Conservation (phyloP, 371 early-diverging fungal genomes). For the Amoeboradix gromovi region DNA sequence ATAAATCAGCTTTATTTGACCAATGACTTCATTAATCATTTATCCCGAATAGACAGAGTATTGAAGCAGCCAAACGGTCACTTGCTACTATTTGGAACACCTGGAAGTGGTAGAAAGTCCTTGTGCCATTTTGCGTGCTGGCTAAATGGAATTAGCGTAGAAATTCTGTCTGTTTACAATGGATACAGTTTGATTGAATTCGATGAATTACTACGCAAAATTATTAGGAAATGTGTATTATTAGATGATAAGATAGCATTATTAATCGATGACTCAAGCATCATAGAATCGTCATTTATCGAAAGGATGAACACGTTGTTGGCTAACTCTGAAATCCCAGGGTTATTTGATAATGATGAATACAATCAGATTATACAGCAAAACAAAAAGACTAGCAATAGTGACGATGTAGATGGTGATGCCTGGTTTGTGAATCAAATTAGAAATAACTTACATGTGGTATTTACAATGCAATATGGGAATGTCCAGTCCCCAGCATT, state of each 20-base stretch:
- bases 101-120: slow-evolving; percentile 57
- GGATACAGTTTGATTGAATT: slow-evolving; percentile 84
- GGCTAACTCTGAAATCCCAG: slow-evolving; percentile 93
- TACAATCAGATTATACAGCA: slow-evolving; percentile 64
- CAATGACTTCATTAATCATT: slow-evolving; percentile 87
- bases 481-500: slow-evolving; percentile 92
- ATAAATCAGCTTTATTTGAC: slow-evolving; percentile 82
- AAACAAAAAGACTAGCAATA: slow-evolving; percentile 72
- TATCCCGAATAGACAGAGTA: slow-evolving; percentile 87
- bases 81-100: slow-evolving; percentile 50
- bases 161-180: slow-evolving; percentile 85
- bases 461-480: slow-evolving; percentile 97
- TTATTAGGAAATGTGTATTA: slow-evolving; percentile 72
- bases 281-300: slow-evolving; percentile 76
- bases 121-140: slow-evolving; percentile 89
- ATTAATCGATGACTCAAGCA: slow-evolving; percentile 89
- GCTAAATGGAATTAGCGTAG: slow-evolving; percentile 89
- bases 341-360: slow-evolving; percentile 93
- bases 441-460: slow-evolving; percentile 81
- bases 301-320: slow-evolving; percentile 95
- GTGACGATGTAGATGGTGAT: slow-evolving; percentile 81
- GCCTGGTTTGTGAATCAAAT: slow-evolving; percentile 81
- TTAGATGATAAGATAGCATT: slow-evolving; percentile 92
- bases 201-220: slow-evolving; percentile 74
- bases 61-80: slow-evolving; percentile 93